phyloP scores from a whole-genome alignment of 176 grass and related monocot species.

The Carex pumila region DNA sequence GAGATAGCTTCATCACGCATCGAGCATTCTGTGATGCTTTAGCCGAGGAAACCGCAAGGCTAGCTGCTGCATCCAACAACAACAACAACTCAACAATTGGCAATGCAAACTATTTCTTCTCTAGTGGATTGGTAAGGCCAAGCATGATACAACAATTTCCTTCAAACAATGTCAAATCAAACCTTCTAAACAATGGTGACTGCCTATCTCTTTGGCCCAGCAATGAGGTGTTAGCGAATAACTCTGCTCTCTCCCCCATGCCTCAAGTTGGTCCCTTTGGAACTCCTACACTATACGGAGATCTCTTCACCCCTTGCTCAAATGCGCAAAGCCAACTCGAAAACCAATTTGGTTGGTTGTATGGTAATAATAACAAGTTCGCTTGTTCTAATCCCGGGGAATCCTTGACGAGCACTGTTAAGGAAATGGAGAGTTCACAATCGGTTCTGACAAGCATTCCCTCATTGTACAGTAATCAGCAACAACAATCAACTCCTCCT shows the following conservation, averaged over 20 bases:
- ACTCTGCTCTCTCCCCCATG: constrained; percentile 26
- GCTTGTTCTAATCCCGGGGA: constrained; percentile 25
- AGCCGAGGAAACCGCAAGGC: constrained; percentile 60
- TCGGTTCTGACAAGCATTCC: constrained; percentile 38
- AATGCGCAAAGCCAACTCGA: constrained; percentile 32
- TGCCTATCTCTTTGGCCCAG: constrained; percentile 20
- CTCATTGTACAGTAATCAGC: constrained; percentile 48
- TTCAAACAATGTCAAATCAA: constrained; percentile 21
- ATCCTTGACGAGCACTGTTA: constrained; percentile 30
- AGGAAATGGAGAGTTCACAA: constrained; percentile 13
- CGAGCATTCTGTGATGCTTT: constrained; percentile 86
- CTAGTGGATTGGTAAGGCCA: constrained; percentile 16
- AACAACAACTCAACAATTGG: constrained; percentile 3
- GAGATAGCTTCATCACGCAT: constrained; percentile 93
- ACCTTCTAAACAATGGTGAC: constrained; percentile 6
- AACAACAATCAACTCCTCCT: constrained; percentile 23
- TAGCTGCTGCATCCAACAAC: constrained; percentile 33
- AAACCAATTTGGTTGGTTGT: constrained; percentile 59
- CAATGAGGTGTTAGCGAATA: constrained; percentile 7
- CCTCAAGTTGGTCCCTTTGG: constrained; percentile 29
- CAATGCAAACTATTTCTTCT: constrained; percentile 28
- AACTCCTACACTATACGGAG: constrained; percentile 27
- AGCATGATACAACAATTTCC: constrained; percentile 29
- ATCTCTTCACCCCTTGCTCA: constrained; percentile 29
- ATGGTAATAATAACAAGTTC: constrained; percentile 39